Evolutionary conservation across 495 filamentous ascomycete genomes (phyloP).

Genomic region (Penicillium waksmanii): DNA sequence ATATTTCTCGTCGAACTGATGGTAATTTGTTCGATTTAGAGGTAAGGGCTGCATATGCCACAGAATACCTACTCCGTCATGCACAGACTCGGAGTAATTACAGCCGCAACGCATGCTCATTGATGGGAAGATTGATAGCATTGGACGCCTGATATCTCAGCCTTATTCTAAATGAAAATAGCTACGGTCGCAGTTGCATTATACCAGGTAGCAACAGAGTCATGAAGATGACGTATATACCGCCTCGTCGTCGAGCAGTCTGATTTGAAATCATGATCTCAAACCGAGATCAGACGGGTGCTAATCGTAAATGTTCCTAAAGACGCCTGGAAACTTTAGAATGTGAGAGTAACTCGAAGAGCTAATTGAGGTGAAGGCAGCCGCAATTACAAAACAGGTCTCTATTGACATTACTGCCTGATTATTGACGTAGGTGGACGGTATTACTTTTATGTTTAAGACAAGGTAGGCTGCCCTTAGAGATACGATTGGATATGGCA

Average conservation of each 20-base stretch:
- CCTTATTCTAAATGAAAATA: background rate
- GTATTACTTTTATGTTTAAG: background rate
- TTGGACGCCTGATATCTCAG: background rate
- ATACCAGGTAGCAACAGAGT: background rate
- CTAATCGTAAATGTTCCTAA: background rate
- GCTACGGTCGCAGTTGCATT: slow-evolving; percentile 1
- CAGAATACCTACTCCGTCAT: background rate
- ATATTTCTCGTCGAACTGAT: too few species aligned
- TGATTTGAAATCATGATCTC: background rate
- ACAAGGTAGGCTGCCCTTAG: background rate
- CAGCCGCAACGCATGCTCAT: slow-evolving; percentile 1
- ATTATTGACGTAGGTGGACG: background rate
- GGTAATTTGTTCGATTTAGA: background rate
- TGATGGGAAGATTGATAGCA: background rate
- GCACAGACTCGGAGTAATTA: background rate
- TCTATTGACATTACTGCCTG: background rate
- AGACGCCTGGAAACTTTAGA: too few species aligned
- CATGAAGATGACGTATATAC: background rate
- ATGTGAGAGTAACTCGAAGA: background rate
- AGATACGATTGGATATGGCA: background rate
- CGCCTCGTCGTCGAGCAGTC: background rate
- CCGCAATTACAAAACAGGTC: background rate
- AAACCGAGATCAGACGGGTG: background rate
- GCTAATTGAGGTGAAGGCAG: background rate
- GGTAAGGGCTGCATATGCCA: background rate